Percentiles rank a stretch among this genome's conserved stretches.
Evolutionary conservation across 2,329 filamentous ascomycete genomes (phyloP).

Genomic region (Botrytis hyacinthi): DNA sequence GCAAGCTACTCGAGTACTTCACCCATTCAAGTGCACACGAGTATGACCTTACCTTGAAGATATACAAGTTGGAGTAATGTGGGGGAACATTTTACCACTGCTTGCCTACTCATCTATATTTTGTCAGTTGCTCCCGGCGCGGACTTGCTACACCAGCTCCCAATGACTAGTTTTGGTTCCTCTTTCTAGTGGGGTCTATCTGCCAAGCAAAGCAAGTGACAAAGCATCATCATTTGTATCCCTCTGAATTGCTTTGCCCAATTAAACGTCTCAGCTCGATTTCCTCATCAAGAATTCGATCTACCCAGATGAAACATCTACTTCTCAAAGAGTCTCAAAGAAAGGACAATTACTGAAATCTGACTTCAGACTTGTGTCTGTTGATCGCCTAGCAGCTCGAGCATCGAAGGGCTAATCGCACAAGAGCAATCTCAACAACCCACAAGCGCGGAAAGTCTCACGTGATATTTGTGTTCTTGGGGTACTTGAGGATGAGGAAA

Average conservation of each 20-base stretch:
- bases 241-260: background rate
- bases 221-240: background rate
- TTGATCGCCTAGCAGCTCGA: background rate
- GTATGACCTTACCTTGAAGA: background rate
- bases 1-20: background rate
- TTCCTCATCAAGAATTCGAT: background rate
- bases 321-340: background rate
- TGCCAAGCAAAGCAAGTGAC: background rate
- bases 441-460: background rate
- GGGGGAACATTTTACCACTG: background rate
- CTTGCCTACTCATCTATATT: background rate
- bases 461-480: background rate
- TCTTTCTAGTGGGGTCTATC: background rate
- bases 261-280: background rate
- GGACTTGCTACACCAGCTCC: background rate
- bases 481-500: background rate
- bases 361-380: background rate
- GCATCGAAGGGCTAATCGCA: background rate
- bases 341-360: background rate
- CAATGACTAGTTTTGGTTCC: background rate
- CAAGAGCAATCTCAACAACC: background rate
- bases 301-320: background rate
- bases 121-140: background rate
- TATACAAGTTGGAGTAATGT: background rate
- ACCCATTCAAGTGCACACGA: background rate